Evolutionary conservation across 116 monocot species (phyloP), one percentile per base, ranked within the genome.

Genomic region (Zostera marina): DNA sequence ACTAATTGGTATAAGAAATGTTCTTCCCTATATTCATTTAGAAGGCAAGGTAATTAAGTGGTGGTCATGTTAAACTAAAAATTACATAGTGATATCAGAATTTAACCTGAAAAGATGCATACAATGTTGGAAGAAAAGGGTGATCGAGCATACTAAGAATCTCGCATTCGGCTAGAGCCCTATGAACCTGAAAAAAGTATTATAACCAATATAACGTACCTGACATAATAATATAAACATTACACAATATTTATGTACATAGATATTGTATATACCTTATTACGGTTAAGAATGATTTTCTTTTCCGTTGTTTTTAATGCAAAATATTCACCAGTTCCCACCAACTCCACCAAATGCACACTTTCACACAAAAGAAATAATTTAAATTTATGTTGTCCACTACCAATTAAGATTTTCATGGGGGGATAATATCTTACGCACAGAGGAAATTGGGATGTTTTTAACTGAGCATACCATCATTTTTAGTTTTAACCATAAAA

Each of bases 261-360:
- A 32, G 2, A 32, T 32, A 2, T 32, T 56, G 14, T 44, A 23
- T 46, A 55, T 63, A 91, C 91, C 91, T 91, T 91, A 74, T 91
- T 91, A 51, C 91, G 89, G 52, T 86, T 96, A 67, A 89, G 90
- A 80, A 96, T 85, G 53, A 79, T 59, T 72, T 68, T 96, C 76
- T 96, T 96, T 59, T 96, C 96, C 96, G 89, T 96, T 61, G 96
- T 72, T 58, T 96, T 96, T 85, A 96, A 75, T 40, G 96, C 96
- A 73, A 85, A 96, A 61, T 74, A 81, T 71, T 85, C 76, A 58
- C 83, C 89, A 1, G 89, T 85, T 55, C 80, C 82, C 11, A 79
- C 17, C 63, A 96, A 73, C 63, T 96, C 89, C 64, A 96, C 96
- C 74, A 96, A 80, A 70, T 89, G 96, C 23, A 96, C 96, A 71